Evolutionary conservation across 164 flowering plant species (phyloP).

Genomic region (Magnolia sinica): DNA sequence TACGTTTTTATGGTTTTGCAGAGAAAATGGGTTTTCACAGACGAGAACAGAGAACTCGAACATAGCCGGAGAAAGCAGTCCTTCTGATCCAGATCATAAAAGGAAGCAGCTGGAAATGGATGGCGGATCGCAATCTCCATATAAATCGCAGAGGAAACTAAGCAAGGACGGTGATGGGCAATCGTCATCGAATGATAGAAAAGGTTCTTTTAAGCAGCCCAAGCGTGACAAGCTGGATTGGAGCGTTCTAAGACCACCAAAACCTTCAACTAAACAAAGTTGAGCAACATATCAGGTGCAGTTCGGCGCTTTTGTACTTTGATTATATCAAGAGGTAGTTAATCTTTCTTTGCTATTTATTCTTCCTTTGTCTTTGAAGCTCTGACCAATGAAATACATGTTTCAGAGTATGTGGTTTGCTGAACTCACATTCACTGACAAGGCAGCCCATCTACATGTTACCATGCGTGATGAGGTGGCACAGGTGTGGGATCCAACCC

Average conservation of each 20-base stretch:
- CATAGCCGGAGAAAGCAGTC: conserved; percentile 5
- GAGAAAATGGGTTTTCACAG: conserved; percentile 39
- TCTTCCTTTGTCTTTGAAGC: neutral
- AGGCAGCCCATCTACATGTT: neutral
- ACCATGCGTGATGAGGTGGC: neutral
- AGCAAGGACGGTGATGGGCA: conserved; percentile 18
- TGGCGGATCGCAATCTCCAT: conserved; percentile 33
- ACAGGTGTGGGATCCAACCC: too few species aligned
- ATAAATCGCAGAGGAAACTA: conserved; percentile 37
- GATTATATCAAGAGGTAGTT: neutral
- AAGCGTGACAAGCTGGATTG: conserved; percentile 62
- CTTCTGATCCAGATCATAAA: conserved; percentile 44
- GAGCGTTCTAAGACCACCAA: conserved; percentile 68
- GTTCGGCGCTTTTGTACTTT: neutral
- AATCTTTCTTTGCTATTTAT: neutral
- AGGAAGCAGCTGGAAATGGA: conserved; percentile 46
- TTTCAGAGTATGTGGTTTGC: neutral
- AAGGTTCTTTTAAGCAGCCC: conserved; percentile 39
- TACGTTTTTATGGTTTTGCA: conserved; percentile 14
- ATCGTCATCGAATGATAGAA: conserved; percentile 32
- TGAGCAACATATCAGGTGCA: conserved; percentile 13
- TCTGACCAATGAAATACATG: neutral
- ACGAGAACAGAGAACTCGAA: conserved; percentile 24
- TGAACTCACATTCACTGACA: neutral
- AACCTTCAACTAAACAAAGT: conserved; percentile 31